Conservation (phyloP, 805 yeast species). For the Spathaspora gorwiae region DNA sequence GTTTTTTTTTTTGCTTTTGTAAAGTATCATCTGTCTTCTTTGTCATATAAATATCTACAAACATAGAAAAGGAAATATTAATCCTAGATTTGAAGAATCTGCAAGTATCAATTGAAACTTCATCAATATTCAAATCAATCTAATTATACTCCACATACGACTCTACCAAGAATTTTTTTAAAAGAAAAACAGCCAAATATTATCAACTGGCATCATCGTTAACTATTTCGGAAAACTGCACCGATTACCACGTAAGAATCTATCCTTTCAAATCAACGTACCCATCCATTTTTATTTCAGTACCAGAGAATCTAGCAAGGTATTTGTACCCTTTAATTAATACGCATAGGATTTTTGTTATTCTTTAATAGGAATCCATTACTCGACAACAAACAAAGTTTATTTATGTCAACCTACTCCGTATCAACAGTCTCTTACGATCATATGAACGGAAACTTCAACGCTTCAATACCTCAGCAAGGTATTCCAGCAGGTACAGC, state of each 20-base stretch:
- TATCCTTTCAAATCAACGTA: neutral
- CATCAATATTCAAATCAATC: neutral
- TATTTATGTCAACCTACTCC: slow-evolving; percentile 5
- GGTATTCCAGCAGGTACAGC: neutral
- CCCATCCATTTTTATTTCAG: neutral
- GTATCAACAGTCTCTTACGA: slow-evolving; percentile 1
- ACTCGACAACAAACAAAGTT: neutral
- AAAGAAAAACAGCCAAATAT: too few species aligned
- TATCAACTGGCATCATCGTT: neutral
- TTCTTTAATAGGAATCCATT: too few species aligned
- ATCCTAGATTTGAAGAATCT: neutral
- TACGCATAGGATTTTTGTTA: too few species aligned
- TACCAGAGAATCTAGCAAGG: too few species aligned
- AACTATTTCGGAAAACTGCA: neutral
- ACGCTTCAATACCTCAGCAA: slow-evolving; percentile 3
- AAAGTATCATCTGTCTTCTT: neutral
- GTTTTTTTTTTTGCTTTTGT: too few species aligned
- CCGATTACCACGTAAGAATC: neutral
- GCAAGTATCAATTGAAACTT: neutral
- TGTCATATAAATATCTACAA: neutral
- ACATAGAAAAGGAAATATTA: neutral
- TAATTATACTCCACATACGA: neutral
- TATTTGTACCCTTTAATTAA: too few species aligned
- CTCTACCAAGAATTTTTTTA: too few species aligned
- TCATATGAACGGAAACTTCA: slow-evolving; percentile 7